Conservation (phyloP, 129 eudicot species). For the Sambucus nigra region DNA sequence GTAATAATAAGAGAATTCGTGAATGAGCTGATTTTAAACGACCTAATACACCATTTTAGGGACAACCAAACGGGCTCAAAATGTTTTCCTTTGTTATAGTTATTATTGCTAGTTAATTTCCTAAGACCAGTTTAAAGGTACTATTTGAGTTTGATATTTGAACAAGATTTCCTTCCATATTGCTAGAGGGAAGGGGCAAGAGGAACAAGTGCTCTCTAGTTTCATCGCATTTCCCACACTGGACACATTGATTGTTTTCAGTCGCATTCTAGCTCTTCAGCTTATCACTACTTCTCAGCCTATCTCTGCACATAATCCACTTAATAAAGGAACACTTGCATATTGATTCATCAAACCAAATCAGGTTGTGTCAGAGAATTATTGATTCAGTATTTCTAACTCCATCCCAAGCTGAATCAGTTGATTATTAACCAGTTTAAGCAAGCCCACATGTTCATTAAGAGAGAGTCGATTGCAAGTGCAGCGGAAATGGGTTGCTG, state of each 20-base stretch:
- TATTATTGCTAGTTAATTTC: no score
- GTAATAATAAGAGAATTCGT: no score
- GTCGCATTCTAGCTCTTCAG: neutral
- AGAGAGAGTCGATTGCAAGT: constrained; percentile 34
- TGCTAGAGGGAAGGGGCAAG: neutral
- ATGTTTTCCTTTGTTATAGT: neutral
- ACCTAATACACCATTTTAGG: no score
- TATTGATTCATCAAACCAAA: neutral
- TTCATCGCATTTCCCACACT: no score
- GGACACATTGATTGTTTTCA: neutral
- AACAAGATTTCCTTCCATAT: neutral
- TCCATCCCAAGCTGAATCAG: constrained; percentile 11
- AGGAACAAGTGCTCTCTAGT: neutral
- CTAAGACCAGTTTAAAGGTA: no score
- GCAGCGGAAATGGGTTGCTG: constrained; percentile 78
- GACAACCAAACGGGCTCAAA: no score
- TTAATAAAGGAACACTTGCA: neutral
- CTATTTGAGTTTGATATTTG: neutral
- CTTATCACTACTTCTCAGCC: neutral
- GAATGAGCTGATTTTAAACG: no score
- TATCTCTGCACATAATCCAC: neutral
- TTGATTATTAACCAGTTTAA: constrained; percentile 9
- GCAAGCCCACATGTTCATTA: constrained; percentile 33
- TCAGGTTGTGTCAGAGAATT: no score
- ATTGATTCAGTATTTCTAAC: no score